These are phyloP conservation scores for Talaromyces sp. DNA, from an alignment of 2,329 filamentous ascomycete genomes.

Conservation along the genomic window DNA sequence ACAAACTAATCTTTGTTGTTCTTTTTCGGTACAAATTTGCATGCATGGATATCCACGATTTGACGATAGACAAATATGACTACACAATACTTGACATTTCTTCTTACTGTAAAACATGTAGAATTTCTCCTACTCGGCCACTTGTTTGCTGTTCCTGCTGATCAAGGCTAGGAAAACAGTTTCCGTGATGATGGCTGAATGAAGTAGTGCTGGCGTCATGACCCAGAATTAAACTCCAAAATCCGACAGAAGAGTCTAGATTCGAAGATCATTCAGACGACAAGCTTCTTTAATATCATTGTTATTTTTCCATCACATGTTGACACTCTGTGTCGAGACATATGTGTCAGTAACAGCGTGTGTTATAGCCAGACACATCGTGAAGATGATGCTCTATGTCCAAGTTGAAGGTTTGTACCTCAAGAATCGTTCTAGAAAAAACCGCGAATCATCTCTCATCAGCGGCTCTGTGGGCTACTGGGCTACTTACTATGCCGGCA, in stretches of 20 bases:
- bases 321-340: not conserved
- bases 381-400: not conserved
- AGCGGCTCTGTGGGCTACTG: not conserved
- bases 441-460: not conserved
- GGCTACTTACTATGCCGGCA: no score
- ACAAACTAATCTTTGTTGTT: not conserved
- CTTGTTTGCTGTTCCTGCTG: not conserved
- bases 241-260: not conserved
- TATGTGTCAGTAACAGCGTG: not conserved
- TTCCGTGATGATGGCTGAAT: no score
- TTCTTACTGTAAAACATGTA: not conserved
- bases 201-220: not conserved
- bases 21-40: constrained; percentile 13
- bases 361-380: not conserved
- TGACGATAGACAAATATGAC: constrained; percentile 5
- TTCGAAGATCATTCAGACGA: not conserved
- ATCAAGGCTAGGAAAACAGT: not conserved
- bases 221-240: not conserved
- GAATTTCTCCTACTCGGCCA: not conserved
- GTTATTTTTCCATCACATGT: no score
- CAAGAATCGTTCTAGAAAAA: no score
- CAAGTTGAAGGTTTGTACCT: not conserved
- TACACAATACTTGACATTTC: not conserved
- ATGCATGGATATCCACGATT: constrained; percentile 19
- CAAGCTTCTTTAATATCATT: no score